Base-by-base conservation (phyloP, 306 rosid species). In the Vicia villosa region DNA sequence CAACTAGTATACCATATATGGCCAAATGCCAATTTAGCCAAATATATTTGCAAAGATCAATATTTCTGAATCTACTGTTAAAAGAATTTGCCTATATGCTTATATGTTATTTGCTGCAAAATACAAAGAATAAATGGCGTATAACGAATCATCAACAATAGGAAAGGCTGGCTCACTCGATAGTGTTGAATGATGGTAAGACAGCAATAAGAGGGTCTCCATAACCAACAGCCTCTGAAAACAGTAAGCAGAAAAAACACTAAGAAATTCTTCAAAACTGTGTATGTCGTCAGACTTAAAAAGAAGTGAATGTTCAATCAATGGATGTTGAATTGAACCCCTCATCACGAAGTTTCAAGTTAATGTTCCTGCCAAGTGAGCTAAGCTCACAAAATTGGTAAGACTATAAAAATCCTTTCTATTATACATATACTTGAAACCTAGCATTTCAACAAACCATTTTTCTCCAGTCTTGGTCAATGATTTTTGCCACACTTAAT, bases 201-300 rank as follows among this genome's bases (percentile, higher is more conserved):
- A 89, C 79, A 38, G 96, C 98, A 13, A 89, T 69, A 38, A 92
- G 95, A 21, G 98, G 92, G 40, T 92, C 96, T 66, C 95, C 95
- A 19, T 80, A 92, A 47, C 92, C 96, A 82, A 92, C 95, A 15
- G 92, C 89, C 41, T 92, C 98, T 89, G 98, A 52, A 52, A 80
- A 86, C 42, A 80, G 73, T 63, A 64, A 10, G 69, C 16, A 54
- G 54, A 12, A 13, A 79, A 73, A 55, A 24, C 26, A 66, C 40
- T 47, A 19, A 58, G 74, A 38, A 59, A 30, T 56, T 62, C 32
- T 41, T 72, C 21, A 54, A 40, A 41, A 37, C 21, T 6, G 47
- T 20, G 66, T 6, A 19, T 28, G 50, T 51, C 42, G 43, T 32
- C 16, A 60, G 26, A 59, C 14, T 38, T 15, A 40, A 41, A 9